Conservation (phyloP, 768 basidiomycete genomes). For the Dentipellis sp. region DNA sequence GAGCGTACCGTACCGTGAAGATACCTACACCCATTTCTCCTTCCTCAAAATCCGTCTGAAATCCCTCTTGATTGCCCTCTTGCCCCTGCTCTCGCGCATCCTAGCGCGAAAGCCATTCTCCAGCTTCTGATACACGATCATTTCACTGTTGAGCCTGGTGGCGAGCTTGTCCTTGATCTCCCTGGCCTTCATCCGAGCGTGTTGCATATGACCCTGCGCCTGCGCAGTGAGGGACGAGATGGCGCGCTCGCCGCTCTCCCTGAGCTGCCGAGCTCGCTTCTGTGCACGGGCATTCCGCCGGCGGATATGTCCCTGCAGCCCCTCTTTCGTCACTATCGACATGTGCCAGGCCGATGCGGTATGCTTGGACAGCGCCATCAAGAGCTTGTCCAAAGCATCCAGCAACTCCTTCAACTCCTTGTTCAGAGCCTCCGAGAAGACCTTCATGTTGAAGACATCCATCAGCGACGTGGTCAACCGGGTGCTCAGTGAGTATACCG, state of each 20-base stretch:
- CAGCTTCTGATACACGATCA: slow-evolving; percentile 3
- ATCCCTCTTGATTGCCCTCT: neutral
- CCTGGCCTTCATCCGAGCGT: slow-evolving; percentile 21
- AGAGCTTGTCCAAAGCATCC: slow-evolving; percentile 50
- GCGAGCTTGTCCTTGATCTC: slow-evolving; percentile 15
- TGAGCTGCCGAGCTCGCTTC: slow-evolving; percentile 19
- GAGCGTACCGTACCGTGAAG: neutral
- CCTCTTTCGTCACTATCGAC: neutral
- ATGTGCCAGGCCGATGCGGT: slow-evolving; percentile 6
- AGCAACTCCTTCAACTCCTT: slow-evolving; percentile 48
- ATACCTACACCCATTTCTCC: neutral
- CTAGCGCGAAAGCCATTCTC: neutral
- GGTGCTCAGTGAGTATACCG: slow-evolving; percentile 28
- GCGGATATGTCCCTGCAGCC: slow-evolving; percentile 16
- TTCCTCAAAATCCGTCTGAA: neutral
- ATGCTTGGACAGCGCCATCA: slow-evolving; percentile 20
- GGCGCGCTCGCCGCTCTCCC: slow-evolving; percentile 19
- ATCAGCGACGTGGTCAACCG: slow-evolving; percentile 38
- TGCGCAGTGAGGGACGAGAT: slow-evolving; percentile 17
- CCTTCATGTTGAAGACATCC: slow-evolving; percentile 36
- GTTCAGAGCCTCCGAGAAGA: slow-evolving; percentile 31
- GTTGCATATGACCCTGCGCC: slow-evolving; percentile 16
- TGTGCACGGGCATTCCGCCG: slow-evolving; percentile 21
- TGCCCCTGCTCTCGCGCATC: slow-evolving; percentile 10
- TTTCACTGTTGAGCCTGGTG: neutral